A percentile compares a stretch with the other conserved stretches of the same genome.
Evolutionary conservation across 306 rosid species (phyloP).

Genomic region (Cicer arietinum): DNA sequence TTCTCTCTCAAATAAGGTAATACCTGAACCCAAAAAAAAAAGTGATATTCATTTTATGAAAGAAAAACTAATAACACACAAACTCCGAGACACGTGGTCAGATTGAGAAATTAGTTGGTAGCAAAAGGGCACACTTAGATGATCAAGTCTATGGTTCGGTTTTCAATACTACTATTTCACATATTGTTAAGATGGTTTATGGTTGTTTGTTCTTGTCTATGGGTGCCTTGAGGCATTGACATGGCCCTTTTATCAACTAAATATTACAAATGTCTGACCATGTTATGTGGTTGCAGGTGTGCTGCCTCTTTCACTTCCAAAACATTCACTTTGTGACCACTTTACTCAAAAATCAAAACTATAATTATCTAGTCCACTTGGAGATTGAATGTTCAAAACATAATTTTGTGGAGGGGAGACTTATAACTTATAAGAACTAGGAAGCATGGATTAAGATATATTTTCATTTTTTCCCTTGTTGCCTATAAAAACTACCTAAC

Average conservation of each 20-base stretch:
- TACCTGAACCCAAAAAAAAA: conserved; percentile 56
- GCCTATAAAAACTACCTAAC: background rate
- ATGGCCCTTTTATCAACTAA: background rate
- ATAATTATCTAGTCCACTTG: background rate
- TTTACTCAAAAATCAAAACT: conserved; percentile 14
- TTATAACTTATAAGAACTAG: background rate
- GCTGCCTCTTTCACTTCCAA: conserved; percentile 29
- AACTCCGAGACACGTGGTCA: background rate
- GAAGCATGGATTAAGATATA: background rate
- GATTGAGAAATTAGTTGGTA: background rate
- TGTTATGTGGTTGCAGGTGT: conserved; percentile 14
- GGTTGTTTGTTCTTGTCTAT: background rate
- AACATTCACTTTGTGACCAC: conserved; percentile 10
- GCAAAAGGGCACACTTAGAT: background rate
- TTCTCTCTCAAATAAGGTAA: conserved; percentile 80
- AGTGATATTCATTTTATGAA: background rate
- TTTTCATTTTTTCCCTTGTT: too few relatives aligned
- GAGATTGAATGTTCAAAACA: conserved; percentile 16
- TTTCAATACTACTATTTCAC: background rate
- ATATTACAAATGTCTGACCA: background rate
- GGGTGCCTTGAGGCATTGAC: background rate
- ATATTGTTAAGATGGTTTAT: background rate
- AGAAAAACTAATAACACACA: conserved; percentile 31
- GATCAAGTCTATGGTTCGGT: background rate
- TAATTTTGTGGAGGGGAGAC: background rate